These are phyloP conservation scores for Plasmodium berghei DNA, from an alignment of 169 alveolate genomes.

Conservation along the genomic window DNA sequence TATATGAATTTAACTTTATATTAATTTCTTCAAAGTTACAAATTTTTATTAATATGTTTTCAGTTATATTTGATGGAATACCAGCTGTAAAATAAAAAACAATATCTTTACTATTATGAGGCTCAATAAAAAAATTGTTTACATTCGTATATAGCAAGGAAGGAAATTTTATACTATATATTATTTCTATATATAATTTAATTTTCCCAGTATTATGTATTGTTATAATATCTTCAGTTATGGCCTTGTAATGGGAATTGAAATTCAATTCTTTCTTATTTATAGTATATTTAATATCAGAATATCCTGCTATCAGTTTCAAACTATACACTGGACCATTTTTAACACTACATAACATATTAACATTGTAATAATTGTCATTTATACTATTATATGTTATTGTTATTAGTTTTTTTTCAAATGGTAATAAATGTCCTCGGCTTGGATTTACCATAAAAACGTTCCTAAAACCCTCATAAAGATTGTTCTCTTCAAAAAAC, in stretches of 20 bases:
- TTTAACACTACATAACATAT: slow-evolving; percentile 46
- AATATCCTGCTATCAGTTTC: slow-evolving; percentile 66
- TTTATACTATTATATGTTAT: slow-evolving; percentile 64
- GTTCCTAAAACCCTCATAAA: slow-evolving; percentile 30
- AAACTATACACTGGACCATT: slow-evolving; percentile 57
- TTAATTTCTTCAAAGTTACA: slow-evolving; percentile 72
- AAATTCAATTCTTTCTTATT: slow-evolving; percentile 37
- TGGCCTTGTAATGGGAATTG: slow-evolving; percentile 41
- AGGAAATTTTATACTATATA: slow-evolving; percentile 61
- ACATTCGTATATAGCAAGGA: slow-evolving; percentile 62
- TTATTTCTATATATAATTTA: slow-evolving; percentile 48
- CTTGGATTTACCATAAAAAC: slow-evolving; percentile 40
- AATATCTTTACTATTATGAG: slow-evolving; percentile 61
- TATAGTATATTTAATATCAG: slow-evolving; percentile 56
- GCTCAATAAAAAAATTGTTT: slow-evolving; percentile 66
- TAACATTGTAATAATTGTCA: slow-evolving; percentile 55
- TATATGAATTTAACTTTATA: slow-evolving; percentile 19
- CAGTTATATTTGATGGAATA: slow-evolving; percentile 28
- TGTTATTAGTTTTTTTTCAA: slow-evolving; percentile 44
- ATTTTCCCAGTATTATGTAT: slow-evolving; percentile 67
- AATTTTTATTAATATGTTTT: slow-evolving; percentile 44
- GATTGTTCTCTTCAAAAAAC: slow-evolving; percentile 67
- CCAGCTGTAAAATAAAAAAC: slow-evolving; percentile 68
- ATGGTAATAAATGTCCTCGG: slow-evolving; percentile 50
- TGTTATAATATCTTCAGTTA: slow-evolving; percentile 61